Conservation (phyloP, 441 rosid genomes). For the Isatis lusitanica region DNA sequence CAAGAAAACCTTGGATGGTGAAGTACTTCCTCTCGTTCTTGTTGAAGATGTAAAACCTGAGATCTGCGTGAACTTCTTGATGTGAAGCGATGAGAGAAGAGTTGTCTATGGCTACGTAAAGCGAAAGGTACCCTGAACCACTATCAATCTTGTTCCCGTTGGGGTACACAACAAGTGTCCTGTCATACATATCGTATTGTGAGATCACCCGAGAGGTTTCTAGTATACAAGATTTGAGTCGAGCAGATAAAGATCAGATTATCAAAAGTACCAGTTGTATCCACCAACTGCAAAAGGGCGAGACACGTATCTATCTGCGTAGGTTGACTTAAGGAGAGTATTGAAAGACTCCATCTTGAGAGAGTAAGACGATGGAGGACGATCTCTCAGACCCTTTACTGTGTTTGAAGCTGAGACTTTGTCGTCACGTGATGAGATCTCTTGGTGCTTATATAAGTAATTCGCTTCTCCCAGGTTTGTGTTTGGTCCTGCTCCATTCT, state of each 20-base stretch:
- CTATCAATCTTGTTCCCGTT: conserved; percentile 3
- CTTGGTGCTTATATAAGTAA: not conserved
- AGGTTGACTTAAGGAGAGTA: not conserved
- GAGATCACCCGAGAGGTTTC: not conserved
- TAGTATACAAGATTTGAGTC: not conserved
- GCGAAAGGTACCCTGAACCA: conserved; percentile 23
- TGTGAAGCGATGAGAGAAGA: not conserved
- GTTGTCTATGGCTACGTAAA: conserved; percentile 24
- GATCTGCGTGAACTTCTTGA: conserved; percentile 18
- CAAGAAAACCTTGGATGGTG: conserved; percentile 22
- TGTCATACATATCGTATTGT: not conserved
- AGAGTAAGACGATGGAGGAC: conserved; percentile 22
- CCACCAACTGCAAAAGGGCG: conserved; percentile 14
- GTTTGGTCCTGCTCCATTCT: not conserved
- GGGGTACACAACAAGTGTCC: conserved; percentile 28
- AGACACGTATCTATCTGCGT: not conserved
- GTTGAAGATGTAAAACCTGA: conserved; percentile 32
- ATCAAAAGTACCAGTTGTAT: conserved; percentile 14
- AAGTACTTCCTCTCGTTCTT: conserved; percentile 19
- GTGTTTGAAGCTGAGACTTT: conserved; percentile 6
- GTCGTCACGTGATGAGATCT: conserved; percentile 12
- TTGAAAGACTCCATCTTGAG: conserved; percentile 30
- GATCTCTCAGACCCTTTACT: conserved; percentile 9
- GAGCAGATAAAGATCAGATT: not conserved
- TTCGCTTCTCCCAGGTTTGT: not conserved